Conservation (phyloP, 495 filamentous ascomycete genomes). For the Extremus antarcticus region DNA sequence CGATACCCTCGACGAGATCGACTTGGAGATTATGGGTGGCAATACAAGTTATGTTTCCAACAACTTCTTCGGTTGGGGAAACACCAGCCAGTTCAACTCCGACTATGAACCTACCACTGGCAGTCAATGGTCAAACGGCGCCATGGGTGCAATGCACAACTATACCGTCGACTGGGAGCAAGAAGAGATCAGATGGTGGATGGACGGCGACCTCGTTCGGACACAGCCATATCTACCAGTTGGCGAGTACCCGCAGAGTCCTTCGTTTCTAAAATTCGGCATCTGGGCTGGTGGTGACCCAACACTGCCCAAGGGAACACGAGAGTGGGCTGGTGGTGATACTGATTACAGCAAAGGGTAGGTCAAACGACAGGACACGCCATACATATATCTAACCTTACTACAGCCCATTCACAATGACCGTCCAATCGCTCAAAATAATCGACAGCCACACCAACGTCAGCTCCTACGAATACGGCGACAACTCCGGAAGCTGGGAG, state of each 20-base stretch:
- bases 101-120: slow-evolving; percentile 29
- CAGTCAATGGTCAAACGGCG: slow-evolving; percentile 10
- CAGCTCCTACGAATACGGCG: slow-evolving; percentile 17
- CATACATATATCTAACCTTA: background rate
- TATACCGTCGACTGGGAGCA: slow-evolving; percentile 75
- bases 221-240: slow-evolving; percentile 54
- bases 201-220: slow-evolving; percentile 59
- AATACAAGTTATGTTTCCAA: slow-evolving; percentile 46
- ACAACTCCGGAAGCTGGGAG: slow-evolving; percentile 14
- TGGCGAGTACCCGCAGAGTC: slow-evolving; percentile 71
- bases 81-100: slow-evolving; percentile 52
- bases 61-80: slow-evolving; percentile 82
- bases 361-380: background rate
- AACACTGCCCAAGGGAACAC: slow-evolving; percentile 30
- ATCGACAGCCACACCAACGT: slow-evolving; percentile 16
- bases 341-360: slow-evolving; percentile 55
- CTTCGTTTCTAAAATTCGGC: slow-evolving; percentile 70
- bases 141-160: slow-evolving; percentile 50
- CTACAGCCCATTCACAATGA: slow-evolving; percentile 20
- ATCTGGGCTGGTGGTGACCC: slow-evolving; percentile 79
- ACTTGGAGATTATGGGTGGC: slow-evolving; percentile 42
- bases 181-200: slow-evolving; percentile 56
- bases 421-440: slow-evolving; percentile 15
- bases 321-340: slow-evolving; percentile 69
- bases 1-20: slow-evolving; percentile 80